Evolutionary conservation across 1,284 basidiomycete species (phyloP).

Genomic region (Lentinula novae-zelandiae): DNA sequence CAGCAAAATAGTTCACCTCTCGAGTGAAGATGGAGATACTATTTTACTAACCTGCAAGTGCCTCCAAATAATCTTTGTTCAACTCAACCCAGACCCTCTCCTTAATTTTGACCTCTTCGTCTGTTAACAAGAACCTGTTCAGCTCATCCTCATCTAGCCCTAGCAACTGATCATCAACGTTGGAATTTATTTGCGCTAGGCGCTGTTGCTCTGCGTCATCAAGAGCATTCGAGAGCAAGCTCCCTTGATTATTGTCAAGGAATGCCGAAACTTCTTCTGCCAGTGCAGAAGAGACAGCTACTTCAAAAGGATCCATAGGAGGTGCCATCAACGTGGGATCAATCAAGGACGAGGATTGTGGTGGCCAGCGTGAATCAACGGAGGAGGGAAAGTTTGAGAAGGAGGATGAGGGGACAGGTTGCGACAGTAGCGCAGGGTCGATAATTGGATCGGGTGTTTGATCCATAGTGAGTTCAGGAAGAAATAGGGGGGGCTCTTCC

Average conservation of each 20-base stretch:
- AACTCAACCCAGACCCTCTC: constrained; percentile 97
- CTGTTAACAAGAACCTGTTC: constrained; percentile 78
- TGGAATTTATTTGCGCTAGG: constrained; percentile 38
- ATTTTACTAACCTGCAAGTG: constrained; percentile 66
- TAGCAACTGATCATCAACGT: constrained; percentile 59
- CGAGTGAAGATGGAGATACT: neutral
- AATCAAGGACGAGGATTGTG: constrained; percentile 4
- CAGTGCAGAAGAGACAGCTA: constrained; percentile 49
- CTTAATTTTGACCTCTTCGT: constrained; percentile 87
- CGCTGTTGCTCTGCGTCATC: constrained; percentile 61
- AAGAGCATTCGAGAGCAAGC: constrained; percentile 52
- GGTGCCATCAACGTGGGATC: constrained; percentile 10
- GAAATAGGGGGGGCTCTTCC: constrained; percentile 31
- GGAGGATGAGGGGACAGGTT: constrained; percentile 13
- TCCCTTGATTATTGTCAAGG: constrained; percentile 54
- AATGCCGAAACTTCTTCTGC: constrained; percentile 65
- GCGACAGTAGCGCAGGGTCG: constrained; percentile 49
- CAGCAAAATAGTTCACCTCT: constrained; percentile 31
- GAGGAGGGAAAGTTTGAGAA: constrained; percentile 4
- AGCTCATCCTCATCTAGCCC: constrained; percentile 94
- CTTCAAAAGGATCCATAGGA: constrained; percentile 33
- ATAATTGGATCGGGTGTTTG: constrained; percentile 47
- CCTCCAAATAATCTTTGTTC: constrained; percentile 92
- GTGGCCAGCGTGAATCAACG: constrained; percentile 13
- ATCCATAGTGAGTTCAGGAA: constrained; percentile 34